Percentiles rank a stretch among this genome's conserved stretches.
Evolutionary conservation across 1,284 basidiomycete species (phyloP).

Genomic region (Leccinum ponderosum): DNA sequence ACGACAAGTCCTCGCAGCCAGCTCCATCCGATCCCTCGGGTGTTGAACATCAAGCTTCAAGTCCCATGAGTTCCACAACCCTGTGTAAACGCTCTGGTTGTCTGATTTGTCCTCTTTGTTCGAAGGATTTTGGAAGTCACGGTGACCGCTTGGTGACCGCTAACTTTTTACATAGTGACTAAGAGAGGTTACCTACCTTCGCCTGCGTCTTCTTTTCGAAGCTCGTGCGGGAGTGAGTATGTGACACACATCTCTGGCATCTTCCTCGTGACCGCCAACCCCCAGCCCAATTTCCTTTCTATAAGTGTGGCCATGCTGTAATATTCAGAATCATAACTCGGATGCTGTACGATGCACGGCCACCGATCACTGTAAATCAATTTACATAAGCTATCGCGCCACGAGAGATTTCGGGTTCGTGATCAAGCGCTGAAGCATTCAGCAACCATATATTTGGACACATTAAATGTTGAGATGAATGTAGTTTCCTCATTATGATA

Average conservation of each 20-base stretch:
- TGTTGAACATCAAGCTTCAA: constrained; percentile 16
- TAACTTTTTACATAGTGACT: too few species aligned
- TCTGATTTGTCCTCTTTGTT: neutral
- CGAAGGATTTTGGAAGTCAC: neutral
- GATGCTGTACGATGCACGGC: too few species aligned
- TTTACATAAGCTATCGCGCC: too few species aligned
- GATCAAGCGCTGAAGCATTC: too few species aligned
- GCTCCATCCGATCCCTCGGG: constrained; percentile 33
- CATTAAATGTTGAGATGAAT: neutral
- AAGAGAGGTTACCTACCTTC: too few species aligned
- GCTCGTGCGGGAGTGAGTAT: neutral
- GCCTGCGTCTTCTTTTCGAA: neutral
- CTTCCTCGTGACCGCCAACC: neutral
- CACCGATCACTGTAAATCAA: too few species aligned
- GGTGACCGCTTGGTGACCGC: too few species aligned
- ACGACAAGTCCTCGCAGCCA: constrained; percentile 23
- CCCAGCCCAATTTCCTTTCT: neutral
- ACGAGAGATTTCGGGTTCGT: too few species aligned
- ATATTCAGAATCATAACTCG: too few species aligned
- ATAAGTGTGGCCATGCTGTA: neutral
- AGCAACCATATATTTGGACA: too few species aligned
- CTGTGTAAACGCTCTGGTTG: constrained; percentile 4
- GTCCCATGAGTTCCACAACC: constrained; percentile 30
- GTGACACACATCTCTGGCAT: neutral
- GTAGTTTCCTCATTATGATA: neutral